Evolutionary conservation across 2,329 filamentous ascomycete species (phyloP).

Genomic region (Trichophyton schoenleinii): DNA sequence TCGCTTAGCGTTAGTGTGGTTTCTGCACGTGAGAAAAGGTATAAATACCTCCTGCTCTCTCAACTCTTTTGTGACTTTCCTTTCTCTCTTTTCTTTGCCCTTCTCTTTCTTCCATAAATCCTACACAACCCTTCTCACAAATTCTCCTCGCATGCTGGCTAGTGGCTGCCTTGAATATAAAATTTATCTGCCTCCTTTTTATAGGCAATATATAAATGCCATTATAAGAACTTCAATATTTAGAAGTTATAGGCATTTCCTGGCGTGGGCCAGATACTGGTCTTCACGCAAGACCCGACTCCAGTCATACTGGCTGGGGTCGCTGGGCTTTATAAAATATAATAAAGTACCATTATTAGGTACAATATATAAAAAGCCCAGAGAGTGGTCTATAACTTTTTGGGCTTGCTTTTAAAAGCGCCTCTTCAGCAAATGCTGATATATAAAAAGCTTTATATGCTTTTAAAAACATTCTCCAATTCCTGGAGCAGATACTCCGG

Average conservation of each 20-base stretch:
- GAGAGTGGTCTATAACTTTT: background rate
- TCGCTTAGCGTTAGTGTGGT: background rate
- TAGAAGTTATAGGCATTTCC: background rate
- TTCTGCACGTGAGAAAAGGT: background rate
- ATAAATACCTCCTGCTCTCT: background rate
- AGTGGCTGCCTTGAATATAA: background rate
- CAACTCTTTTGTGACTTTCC: background rate
- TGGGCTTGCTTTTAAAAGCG: background rate
- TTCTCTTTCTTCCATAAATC: background rate
- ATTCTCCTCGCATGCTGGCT: background rate
- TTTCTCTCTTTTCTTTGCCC: background rate
- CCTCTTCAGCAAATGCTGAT: background rate
- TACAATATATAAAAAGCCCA: conserved; percentile 1
- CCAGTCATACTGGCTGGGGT: conserved; percentile 6
- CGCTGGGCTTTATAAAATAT: background rate
- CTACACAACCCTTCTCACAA: too few relatives aligned
- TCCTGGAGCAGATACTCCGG: background rate
- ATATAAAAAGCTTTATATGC: background rate
- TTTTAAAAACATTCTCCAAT: background rate
- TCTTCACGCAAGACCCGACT: conserved; percentile 1
- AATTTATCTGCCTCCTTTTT: background rate
- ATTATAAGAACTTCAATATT: background rate
- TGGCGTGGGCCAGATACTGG: background rate
- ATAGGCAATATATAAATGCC: background rate
- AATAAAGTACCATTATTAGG: background rate